Conservation (phyloP, 768 basidiomycete genomes). For the Multifurca ochricompacta region DNA sequence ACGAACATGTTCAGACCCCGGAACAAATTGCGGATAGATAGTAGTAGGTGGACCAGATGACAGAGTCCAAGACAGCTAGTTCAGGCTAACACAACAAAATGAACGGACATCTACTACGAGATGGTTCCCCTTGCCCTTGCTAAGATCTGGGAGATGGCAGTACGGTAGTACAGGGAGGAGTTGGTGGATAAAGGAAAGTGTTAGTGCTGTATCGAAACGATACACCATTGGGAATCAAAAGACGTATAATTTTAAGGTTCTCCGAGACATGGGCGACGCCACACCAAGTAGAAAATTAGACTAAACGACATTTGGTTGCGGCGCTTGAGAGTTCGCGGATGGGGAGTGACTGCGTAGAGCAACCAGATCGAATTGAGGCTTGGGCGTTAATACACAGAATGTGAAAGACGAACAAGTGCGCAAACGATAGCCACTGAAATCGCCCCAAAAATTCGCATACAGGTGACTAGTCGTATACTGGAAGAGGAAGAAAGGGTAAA, state of each 20-base stretch:
- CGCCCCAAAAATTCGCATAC: not conserved
- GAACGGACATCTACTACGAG: no score
- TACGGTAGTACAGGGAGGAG: no score
- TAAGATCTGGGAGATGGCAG: no score
- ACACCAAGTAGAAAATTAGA: not conserved
- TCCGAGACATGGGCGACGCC: not conserved
- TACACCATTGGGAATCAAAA: not conserved
- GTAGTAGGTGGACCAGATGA: not conserved
- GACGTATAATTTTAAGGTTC: not conserved
- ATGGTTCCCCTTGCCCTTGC: no score
- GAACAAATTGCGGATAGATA: not conserved
- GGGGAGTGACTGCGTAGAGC: not conserved
- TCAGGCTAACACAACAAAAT: no score
- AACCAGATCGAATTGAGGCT: not conserved
- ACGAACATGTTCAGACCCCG: no score
- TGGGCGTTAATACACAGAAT: not conserved
- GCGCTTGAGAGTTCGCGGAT: not conserved
- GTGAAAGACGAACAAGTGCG: not conserved
- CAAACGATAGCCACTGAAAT: not conserved
- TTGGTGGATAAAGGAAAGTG: no score
- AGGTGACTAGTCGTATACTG: conserved; percentile 8
- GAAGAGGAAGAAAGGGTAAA: not conserved
- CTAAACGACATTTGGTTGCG: not conserved
- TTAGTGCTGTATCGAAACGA: not conserved
- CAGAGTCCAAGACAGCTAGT: not conserved